Percentiles rank a stretch among this genome's conserved stretches.
These are phyloP conservation scores for Kentomonas sorsogonicus DNA, from an alignment of 208 protist genomes.

Conservation along the genomic window DNA sequence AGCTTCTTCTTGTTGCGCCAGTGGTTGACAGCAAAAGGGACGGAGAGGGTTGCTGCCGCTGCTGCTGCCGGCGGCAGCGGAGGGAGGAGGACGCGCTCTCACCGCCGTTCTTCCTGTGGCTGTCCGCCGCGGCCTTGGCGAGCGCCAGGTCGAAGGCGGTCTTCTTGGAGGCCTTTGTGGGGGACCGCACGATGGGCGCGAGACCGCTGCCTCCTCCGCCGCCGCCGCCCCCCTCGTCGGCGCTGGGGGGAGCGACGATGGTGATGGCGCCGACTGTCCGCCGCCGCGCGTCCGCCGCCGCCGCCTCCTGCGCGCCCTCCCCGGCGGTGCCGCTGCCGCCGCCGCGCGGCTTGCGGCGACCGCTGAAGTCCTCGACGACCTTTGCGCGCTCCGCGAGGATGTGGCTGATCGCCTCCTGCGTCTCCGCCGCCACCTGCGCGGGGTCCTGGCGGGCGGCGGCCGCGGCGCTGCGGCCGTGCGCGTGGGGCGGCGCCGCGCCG, in stretches of 20 bases:
- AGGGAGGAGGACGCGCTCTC: background rate
- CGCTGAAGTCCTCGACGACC: conserved; percentile 30
- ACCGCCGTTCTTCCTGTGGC: background rate
- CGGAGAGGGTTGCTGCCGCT: conserved; percentile 16
- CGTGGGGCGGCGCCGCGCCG: background rate
- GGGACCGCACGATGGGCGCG: conserved; percentile 67
- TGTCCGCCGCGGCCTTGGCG: background rate
- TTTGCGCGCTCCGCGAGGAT: conserved; percentile 17
- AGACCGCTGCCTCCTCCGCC: conserved; percentile 18
- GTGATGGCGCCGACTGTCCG: no score
- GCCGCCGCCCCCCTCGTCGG: conserved; percentile 6
- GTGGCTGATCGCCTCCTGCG: conserved; percentile 23
- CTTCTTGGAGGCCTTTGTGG: conserved; percentile 43
- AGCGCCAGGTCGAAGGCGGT: conserved; percentile 14
- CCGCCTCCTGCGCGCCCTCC: conserved; percentile 4
- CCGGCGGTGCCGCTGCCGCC: background rate
- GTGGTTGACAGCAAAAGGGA: conserved; percentile 68
- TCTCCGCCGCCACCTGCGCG: conserved; percentile 31
- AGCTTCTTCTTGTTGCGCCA: conserved; percentile 83
- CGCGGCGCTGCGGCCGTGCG: background rate
- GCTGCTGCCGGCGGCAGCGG: background rate
- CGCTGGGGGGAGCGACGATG: conserved; percentile 25
- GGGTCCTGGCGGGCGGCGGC: background rate
- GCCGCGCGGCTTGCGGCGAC: conserved; percentile 11
- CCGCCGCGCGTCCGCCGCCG: no score